Conservation (phyloP, 805 yeast genomes). For the Candida yuanshanica region DNA sequence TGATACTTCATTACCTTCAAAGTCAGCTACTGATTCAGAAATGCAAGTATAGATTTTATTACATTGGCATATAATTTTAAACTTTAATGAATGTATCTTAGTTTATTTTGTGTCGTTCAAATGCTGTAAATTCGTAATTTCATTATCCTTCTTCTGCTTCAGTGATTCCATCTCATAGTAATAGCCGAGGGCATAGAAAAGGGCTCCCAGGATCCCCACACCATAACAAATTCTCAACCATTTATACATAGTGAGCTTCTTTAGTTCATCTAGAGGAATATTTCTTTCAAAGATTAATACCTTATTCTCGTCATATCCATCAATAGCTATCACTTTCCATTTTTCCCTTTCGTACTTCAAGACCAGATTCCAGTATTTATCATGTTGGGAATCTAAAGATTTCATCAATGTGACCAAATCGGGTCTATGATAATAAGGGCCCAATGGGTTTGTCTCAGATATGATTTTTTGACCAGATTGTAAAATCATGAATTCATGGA, state of each 20-base stretch:
- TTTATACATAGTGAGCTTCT: slow-evolving; percentile 2
- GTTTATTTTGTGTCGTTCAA: neutral
- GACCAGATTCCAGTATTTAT: slow-evolving; percentile 29
- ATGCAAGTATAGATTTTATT: slow-evolving; percentile 11
- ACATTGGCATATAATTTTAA: too few relatives aligned
- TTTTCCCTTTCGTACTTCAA: slow-evolving; percentile 34
- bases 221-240: slow-evolving; percentile 3
- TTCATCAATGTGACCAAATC: slow-evolving; percentile 38
- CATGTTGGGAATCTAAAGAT: slow-evolving; percentile 33
- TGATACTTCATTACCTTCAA: slow-evolving; percentile 9
- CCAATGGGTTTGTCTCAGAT: slow-evolving; percentile 35
- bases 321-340: slow-evolving; percentile 48
- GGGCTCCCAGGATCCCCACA: neutral
- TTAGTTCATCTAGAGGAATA: slow-evolving; percentile 11
- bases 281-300: slow-evolving; percentile 37
- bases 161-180: slow-evolving; percentile 1
- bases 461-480: slow-evolving; percentile 13
- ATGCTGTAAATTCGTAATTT: neutral
- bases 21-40: slow-evolving; percentile 4
- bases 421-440: slow-evolving; percentile 29
- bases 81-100: neutral
- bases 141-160: neutral
- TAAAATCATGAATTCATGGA: slow-evolving; percentile 21
- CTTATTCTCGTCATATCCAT: slow-evolving; percentile 26
- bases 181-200: neutral